Evolutionary conservation across 495 filamentous ascomycete genomes (phyloP).

Genomic region (Letharia columbiana): DNA sequence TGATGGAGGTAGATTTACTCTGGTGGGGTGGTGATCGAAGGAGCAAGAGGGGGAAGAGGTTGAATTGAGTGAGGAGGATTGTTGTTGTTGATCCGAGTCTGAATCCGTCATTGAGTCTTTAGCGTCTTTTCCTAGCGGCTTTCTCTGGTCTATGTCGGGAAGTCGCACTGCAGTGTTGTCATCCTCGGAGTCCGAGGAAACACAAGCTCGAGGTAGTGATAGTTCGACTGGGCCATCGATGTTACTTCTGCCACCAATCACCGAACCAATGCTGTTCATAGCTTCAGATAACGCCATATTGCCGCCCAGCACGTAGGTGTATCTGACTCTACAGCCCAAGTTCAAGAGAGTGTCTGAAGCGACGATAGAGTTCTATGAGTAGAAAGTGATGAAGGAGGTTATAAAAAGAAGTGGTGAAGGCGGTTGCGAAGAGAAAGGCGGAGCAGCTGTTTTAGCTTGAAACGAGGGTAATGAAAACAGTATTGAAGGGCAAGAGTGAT

Average conservation of each 20-base stretch:
- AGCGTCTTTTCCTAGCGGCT: conserved; percentile 7
- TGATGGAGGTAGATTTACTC: not conserved
- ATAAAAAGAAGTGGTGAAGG: not conserved
- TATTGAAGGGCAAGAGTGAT: not conserved
- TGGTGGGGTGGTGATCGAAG: not conserved
- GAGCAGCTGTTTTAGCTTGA: not conserved
- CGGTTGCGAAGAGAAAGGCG: not conserved
- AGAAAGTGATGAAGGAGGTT: not conserved
- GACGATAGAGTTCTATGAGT: not conserved
- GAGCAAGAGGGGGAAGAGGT: not conserved
- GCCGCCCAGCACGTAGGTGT: not conserved
- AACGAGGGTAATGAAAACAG: not conserved
- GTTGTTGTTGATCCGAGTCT: conserved; percentile 10
- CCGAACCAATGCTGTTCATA: not conserved
- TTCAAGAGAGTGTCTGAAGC: not conserved
- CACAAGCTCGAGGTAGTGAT: not conserved
- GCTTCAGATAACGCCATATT: not conserved
- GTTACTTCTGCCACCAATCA: not conserved
- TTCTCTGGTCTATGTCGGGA: not conserved
- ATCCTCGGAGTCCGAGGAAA: not conserved
- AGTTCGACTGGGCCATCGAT: not conserved
- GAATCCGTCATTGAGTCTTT: conserved; percentile 2
- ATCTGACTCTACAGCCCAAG: no score
- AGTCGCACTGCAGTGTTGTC: not conserved
- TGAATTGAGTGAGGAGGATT: not conserved